phyloP scores from a whole-genome alignment of 164 flowering plant species.

The Aristolochia californica region DNA sequence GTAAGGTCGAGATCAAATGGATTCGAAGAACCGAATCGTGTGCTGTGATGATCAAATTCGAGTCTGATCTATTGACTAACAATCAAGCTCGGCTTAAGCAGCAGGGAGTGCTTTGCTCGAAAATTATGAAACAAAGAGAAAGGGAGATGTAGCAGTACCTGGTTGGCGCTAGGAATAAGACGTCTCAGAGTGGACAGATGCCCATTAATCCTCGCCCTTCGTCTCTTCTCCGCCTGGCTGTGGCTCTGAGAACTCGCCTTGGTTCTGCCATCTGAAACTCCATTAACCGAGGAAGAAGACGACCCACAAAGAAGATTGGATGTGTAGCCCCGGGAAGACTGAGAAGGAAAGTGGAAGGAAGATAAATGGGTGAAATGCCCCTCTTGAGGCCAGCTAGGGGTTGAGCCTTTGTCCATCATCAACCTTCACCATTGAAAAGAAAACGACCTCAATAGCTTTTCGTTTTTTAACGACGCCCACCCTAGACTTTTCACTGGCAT shows the following conservation, averaged over 20 bases:
- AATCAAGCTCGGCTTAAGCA: too few relatives aligned
- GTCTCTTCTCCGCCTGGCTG: slow-evolving; percentile 73
- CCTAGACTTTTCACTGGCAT: too few relatives aligned
- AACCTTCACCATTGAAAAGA: slow-evolving; percentile 2
- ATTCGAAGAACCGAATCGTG: too few relatives aligned
- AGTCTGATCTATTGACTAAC: neutral
- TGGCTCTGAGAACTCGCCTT: slow-evolving; percentile 54
- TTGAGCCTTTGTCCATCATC: slow-evolving; percentile 22
- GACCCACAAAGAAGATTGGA: slow-evolving; percentile 12
- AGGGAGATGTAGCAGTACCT: too few relatives aligned
- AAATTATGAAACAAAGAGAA: too few relatives aligned
- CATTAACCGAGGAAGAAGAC: slow-evolving; percentile 17
- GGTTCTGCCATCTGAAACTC: slow-evolving; percentile 36
- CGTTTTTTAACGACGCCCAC: neutral
- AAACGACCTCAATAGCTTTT: neutral
- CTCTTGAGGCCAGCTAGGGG: slow-evolving; percentile 21
- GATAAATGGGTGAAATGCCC: slow-evolving; percentile 8
- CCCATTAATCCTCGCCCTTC: slow-evolving; percentile 69
- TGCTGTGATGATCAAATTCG: neutral
- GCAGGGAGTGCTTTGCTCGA: neutral
- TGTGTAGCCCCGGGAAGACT: slow-evolving; percentile 13
- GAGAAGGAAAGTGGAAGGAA: slow-evolving; percentile 10
- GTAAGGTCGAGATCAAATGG: too few relatives aligned
- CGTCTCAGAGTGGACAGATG: slow-evolving; percentile 61
- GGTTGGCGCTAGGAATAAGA: slow-evolving; percentile 58